Evolutionary conservation across 208 protist species (phyloP), one percentile per base, ranked within the genome.

Genomic region (Acanthamoeba healyi): DNA sequence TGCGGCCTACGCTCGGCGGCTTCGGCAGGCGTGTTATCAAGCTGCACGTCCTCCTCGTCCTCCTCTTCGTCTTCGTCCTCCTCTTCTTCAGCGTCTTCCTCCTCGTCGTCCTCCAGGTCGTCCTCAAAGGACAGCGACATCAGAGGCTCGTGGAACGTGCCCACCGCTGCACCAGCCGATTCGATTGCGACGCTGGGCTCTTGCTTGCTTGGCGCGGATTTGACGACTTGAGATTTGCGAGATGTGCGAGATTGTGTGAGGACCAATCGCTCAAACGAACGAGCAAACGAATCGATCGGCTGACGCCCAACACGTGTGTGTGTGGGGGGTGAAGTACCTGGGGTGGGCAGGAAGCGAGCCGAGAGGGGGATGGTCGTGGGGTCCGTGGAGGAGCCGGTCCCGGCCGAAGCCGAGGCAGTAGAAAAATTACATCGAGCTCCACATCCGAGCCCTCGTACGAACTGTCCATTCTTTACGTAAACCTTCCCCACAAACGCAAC

Each of bases 381-480:
- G 36, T 84, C 36, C 6, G 42, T 38, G 0, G 74, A 7, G 12
- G 49, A 19, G 3, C 4, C 49, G 1, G 49, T 56, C 22, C 49
- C 49, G 22, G 49, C 49, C 4, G 49, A 56, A 56, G 74, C 44
- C 7, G 40, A 84, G 38, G 74, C 17, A 1, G 74, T 19, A 7
- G 40, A 38, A 19, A 84, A 84, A 36, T 19, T 84, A 22, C 74
- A 26, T 84, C 74, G 12, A 84, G 32, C 44, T 84, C 74, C 0
- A 84, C 74, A 36, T 84, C 74, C 2, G 74, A 84, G 22, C 42
- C 74, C 26, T 84, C 74, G 74, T 84, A 84, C 29, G 74, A 84
- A 17, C 74, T 84, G 74, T 84, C 74, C 74, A 84, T 84, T 3
- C 19, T 24, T n/a, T 6, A 7, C 4, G n/a, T n/a, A n/a, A n/a